Percentiles rank a stretch among this genome's conserved stretches.
phyloP scores from a whole-genome alignment of 306 rosid genomes.

The Malus sylvestris region DNA sequence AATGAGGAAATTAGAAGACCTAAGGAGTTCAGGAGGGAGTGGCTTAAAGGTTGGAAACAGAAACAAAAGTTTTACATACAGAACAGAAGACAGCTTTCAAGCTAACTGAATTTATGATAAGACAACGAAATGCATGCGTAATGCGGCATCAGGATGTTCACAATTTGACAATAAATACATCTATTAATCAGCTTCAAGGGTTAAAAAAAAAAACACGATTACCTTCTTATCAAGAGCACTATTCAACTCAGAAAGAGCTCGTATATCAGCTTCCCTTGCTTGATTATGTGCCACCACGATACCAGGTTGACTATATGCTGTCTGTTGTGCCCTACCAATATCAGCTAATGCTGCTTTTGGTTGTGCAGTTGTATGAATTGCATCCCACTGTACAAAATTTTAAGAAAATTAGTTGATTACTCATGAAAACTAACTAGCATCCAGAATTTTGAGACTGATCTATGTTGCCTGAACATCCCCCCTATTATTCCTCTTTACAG shows the following conservation, averaged over 20 bases:
- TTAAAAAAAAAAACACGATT: background rate
- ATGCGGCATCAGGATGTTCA: background rate
- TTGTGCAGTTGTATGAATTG: slow-evolving; percentile 23
- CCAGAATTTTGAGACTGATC: slow-evolving; percentile 1
- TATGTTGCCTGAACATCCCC: background rate
- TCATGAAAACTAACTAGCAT: background rate
- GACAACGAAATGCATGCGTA: background rate
- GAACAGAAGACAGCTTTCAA: background rate
- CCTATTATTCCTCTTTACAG: background rate
- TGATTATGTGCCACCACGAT: slow-evolving; percentile 36
- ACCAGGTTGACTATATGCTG: slow-evolving; percentile 31
- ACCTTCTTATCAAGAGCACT: slow-evolving; percentile 71
- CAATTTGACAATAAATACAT: background rate
- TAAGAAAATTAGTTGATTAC: slow-evolving; percentile 6
- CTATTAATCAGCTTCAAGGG: background rate
- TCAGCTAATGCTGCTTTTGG: slow-evolving; percentile 30
- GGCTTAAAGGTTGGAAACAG: background rate
- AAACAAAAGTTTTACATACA: background rate
- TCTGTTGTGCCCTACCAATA: slow-evolving; percentile 29
- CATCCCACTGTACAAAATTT: slow-evolving; percentile 26
- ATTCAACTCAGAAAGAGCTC: slow-evolving; percentile 52
- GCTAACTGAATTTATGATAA: background rate
- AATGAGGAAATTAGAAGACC: background rate
- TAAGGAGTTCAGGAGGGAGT: background rate
- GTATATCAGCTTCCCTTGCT: slow-evolving; percentile 67